Evolutionary conservation across 495 filamentous ascomycete genomes (phyloP).

Genomic region (Beverwykella pulmonaria): DNA sequence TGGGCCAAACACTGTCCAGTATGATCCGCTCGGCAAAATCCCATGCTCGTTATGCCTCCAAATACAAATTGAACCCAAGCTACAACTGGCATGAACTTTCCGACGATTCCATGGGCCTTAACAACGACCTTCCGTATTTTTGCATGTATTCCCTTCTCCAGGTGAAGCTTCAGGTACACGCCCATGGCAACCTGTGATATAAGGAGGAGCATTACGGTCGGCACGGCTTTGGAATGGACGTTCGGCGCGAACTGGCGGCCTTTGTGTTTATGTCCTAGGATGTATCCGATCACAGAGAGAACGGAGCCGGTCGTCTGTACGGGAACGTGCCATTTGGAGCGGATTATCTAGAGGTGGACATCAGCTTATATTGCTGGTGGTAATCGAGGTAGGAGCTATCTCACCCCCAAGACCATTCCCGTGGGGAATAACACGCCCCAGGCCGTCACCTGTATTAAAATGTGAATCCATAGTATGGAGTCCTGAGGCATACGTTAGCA

Average conservation of each 20-base stretch:
- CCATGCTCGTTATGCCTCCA: conserved; percentile 87
- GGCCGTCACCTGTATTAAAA: conserved; percentile 80
- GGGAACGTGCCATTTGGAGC: conserved; percentile 93
- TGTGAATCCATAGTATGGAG: conserved; percentile 87
- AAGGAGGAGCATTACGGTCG: conserved; percentile 75
- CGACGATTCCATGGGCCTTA: conserved; percentile 74
- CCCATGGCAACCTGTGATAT: conserved; percentile 77
- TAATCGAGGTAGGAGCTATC: conserved; percentile 37
- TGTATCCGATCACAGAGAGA: conserved; percentile 81
- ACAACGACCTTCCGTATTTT: conserved; percentile 74
- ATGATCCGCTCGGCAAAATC: conserved; percentile 93
- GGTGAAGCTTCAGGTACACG: conserved; percentile 84
- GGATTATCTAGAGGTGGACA: conserved; percentile 65
- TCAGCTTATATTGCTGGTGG: not conserved
- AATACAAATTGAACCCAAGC: conserved; percentile 97
- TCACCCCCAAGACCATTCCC: conserved; percentile 92
- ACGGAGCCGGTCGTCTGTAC: conserved; percentile 73
- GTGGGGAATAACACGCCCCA: conserved; percentile 92
- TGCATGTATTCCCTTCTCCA: conserved; percentile 79
- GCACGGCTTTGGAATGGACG: conserved; percentile 80
- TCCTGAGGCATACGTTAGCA: conserved; percentile 57
- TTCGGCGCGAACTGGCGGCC: conserved; percentile 86
- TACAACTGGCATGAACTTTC: conserved; percentile 82
- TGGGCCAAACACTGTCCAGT: conserved; percentile 92
- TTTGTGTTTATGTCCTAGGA: conserved; percentile 86